phyloP scores from a whole-genome alignment of 2,329 filamentous ascomycete species.

The Fusarium gaditjirri region DNA sequence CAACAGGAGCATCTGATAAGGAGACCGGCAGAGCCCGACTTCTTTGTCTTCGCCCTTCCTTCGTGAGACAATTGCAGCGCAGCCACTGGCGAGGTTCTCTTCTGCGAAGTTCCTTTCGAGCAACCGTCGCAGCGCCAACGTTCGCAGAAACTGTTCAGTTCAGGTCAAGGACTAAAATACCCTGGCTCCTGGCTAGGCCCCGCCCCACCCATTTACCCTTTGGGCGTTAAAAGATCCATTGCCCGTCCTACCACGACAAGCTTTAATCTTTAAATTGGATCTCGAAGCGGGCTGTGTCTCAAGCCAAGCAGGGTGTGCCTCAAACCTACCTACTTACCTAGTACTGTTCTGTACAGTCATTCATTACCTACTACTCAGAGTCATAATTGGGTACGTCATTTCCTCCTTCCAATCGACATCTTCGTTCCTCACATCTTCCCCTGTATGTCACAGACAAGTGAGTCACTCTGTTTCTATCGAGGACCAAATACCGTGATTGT shows the following conservation, averaged over 20 bases:
- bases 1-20: not conserved
- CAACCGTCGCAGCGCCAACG: slow-evolving; percentile 16
- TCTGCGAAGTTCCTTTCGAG: not conserved
- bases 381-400: slow-evolving; percentile 5
- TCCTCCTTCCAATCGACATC: slow-evolving; percentile 8
- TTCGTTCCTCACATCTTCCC: slow-evolving; percentile 14
- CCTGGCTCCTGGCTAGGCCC: slow-evolving; percentile 11
- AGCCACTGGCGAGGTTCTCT: not conserved
- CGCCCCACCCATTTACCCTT: slow-evolving; percentile 11
- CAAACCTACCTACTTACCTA: not conserved
- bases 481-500: slow-evolving; percentile 14
- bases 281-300: slow-evolving; percentile 32
- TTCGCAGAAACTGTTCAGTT: slow-evolving; percentile 10
- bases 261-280: slow-evolving; percentile 30
- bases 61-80: not conserved
- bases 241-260: slow-evolving; percentile 14
- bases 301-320: slow-evolving; percentile 12
- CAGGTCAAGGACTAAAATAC: slow-evolving; percentile 18
- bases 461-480: not conserved
- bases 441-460: slow-evolving; percentile 9
- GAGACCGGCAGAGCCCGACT: not conserved
- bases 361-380: slow-evolving; percentile 4
- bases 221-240: slow-evolving; percentile 14
- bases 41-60: not conserved
- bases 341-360: not conserved